Conservation (phyloP, 2,329 filamentous ascomycete species). For the Alternaria angustiovoidea region DNA sequence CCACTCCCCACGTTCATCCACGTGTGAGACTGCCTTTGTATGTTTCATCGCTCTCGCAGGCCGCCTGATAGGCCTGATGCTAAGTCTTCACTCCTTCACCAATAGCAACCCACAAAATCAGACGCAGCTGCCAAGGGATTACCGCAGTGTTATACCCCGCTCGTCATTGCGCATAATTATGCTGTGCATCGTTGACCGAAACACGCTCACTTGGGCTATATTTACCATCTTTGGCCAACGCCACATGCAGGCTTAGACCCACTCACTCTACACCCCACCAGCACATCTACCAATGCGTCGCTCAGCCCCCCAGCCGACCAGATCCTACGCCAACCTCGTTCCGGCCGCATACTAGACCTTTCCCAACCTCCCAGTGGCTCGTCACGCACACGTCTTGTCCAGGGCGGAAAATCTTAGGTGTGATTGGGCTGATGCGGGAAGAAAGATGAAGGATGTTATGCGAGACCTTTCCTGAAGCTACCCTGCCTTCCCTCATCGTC, state of each 20-base stretch:
- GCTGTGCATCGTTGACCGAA: conserved; percentile 21
- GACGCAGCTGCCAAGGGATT: conserved; percentile 17
- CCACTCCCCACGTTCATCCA: conserved; percentile 14
- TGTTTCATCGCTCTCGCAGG: conserved; percentile 25
- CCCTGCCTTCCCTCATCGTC: conserved; percentile 26
- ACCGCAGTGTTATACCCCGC: conserved; percentile 15
- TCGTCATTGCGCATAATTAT: conserved; percentile 22
- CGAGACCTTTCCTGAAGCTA: conserved; percentile 13
- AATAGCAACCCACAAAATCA: conserved; percentile 5
- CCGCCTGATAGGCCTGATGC: conserved; percentile 4
- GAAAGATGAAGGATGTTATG: conserved; percentile 2
- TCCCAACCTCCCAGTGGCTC: background rate
- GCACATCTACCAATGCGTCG: conserved; percentile 17
- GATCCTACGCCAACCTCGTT: conserved; percentile 17
- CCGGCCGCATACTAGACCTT: background rate
- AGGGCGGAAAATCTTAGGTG: background rate
- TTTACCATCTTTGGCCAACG: conserved; percentile 24
- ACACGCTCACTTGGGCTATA: conserved; percentile 24
- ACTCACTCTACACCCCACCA: conserved; percentile 26
- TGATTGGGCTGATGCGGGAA: conserved; percentile 13
- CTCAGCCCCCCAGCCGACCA: conserved; percentile 35
- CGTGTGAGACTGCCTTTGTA: conserved; percentile 1
- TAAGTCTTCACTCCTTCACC: conserved; percentile 10
- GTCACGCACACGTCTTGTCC: background rate
- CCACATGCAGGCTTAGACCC: conserved; percentile 24